These are phyloP conservation scores for Peterozyma xylosa DNA, from an alignment of 805 yeast species.

Conservation along the genomic window DNA sequence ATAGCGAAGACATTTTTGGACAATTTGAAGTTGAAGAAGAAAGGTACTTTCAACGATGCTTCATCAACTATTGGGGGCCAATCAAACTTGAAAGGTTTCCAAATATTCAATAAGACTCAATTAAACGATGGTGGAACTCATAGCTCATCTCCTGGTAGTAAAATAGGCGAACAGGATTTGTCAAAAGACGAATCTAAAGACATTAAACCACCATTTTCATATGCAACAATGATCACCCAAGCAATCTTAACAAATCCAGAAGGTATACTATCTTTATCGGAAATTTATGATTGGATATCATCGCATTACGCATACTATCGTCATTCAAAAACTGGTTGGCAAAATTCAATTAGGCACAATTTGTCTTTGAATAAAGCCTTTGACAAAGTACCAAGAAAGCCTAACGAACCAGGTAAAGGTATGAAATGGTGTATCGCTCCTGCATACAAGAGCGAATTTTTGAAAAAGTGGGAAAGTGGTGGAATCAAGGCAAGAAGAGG, in stretches of 20 bases:
- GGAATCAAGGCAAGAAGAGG: slow-evolving; percentile 72
- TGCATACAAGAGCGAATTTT: slow-evolving; percentile 73
- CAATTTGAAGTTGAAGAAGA: slow-evolving; percentile 21
- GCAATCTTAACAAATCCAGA: slow-evolving; percentile 86
- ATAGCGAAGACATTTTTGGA: slow-evolving; percentile 43
- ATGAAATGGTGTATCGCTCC: slow-evolving; percentile 98
- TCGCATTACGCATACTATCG: slow-evolving; percentile 86
- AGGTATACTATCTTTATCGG: slow-evolving; percentile 82
- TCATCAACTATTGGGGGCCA: background rate
- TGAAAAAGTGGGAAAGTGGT: slow-evolving; percentile 74
- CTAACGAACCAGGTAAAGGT: slow-evolving; percentile 97
- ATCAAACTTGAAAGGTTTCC: slow-evolving; percentile 36
- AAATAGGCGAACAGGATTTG: slow-evolving; percentile 40
- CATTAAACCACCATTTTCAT: slow-evolving; percentile 93
- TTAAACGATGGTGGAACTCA: slow-evolving; percentile 23
- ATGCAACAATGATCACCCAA: slow-evolving; percentile 98
- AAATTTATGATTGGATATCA: slow-evolving; percentile 88
- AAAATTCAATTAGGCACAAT: slow-evolving; percentile 94
- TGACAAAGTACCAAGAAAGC: slow-evolving; percentile 92
- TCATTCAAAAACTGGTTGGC: slow-evolving; percentile 95
- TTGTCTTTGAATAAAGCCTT: slow-evolving; percentile 92
- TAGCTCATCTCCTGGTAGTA: slow-evolving; percentile 5
- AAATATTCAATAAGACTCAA: slow-evolving; percentile 41
- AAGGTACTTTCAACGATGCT: too few relatives aligned
- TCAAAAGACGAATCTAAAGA: slow-evolving; percentile 89